Evolutionary conservation across 2,329 filamentous ascomycete genomes (phyloP), one percentile per base, ranked within the genome.

Genomic region (Paraphoma sp.): DNA sequence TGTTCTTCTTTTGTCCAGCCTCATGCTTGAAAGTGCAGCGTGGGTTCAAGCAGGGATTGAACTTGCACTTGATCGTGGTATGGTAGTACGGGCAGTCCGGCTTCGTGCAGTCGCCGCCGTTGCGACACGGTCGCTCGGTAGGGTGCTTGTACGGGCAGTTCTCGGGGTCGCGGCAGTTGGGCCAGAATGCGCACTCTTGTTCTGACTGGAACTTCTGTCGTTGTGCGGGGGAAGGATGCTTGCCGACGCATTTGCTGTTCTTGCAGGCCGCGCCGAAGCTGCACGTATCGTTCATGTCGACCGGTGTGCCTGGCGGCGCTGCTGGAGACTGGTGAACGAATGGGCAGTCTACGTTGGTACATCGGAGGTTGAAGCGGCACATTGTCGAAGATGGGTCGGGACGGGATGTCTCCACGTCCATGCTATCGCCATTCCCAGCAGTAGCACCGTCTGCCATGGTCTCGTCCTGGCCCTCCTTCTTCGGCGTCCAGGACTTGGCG

Each of bases 301-400:
- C 83, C 0, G 88, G 84, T 2, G 85, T 86, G 29, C 90, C 91
- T 2, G 89, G 89, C 3, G 92, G 90, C 31, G 94, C 93, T 2
- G 91, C 93, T 1, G 95, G 93, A 14, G 93, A 97, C 79, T 97
- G 94, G 72, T 99, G 95, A 16, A 92, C 95, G 75, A 92, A 99
- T 64, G 89, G 90, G 80, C 95, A 99, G 59, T 96, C 91, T 65
- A 87, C 87, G 78, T 96, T 96, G 40, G 90, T 91, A 81, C 95
- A 99, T 61, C 86, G 83, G 51, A 95, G 82, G 79, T 98, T 97
- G 82, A 88, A 99, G 70, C 90, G 92, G 86, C 95, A 99, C 59
- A 94, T 82, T 12, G 83, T 90, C 47, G 91, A 86, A 6, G 83
- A 80, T 1, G 83, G 81, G 72, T 84, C 79, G 81, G 87, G 72